Percentiles rank a stretch among this genome's conserved stretches.
Evolutionary conservation across 2,329 filamentous ascomycete genomes (phyloP).

Genomic region (Penicillium capsulatum): DNA sequence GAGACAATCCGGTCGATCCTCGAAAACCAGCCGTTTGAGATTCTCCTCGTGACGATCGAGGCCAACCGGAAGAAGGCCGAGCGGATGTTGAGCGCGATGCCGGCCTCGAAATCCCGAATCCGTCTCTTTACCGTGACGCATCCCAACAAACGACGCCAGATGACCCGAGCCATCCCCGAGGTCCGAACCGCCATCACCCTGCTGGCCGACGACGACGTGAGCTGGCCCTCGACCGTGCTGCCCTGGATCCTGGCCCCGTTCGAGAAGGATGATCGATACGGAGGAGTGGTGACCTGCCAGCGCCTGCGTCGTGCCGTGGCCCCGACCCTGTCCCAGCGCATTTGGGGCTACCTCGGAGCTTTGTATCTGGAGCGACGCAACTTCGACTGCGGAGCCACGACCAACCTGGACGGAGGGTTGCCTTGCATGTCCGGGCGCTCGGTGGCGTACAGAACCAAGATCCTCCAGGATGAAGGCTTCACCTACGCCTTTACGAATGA

Average conservation of each 20-base stretch:
- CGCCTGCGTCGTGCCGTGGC: constrained; percentile 67
- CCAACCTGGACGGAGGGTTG: constrained; percentile 91
- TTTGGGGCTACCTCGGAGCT: constrained; percentile 87
- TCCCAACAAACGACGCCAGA: constrained; percentile 92
- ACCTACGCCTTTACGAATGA: constrained; percentile 87
- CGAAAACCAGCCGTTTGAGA: constrained; percentile 55
- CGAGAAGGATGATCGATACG: constrained; percentile 69
- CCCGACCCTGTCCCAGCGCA: constrained; percentile 55
- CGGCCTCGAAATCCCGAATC: constrained; percentile 61
- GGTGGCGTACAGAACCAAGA: constrained; percentile 84
- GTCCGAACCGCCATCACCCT: constrained; percentile 81
- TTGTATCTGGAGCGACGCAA: constrained; percentile 91
- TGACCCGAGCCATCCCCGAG: constrained; percentile 82
- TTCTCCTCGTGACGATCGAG: constrained; percentile 84
- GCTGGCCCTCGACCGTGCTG: constrained; percentile 79
- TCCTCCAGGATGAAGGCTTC: constrained; percentile 80
- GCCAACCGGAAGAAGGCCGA: constrained; percentile 68
- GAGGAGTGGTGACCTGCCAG: constrained; percentile 90
- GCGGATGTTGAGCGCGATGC: constrained; percentile 54
- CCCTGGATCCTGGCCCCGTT: constrained; percentile 93
- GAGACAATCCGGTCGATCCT: constrained; percentile 65
- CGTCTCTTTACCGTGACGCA: constrained; percentile 73
- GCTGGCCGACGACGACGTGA: constrained; percentile 94
- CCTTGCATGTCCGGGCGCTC: constrained; percentile 95
- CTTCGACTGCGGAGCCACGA: constrained; percentile 94